phyloP scores from a whole-genome alignment of 768 basidiomycete species.

The Lanmaoa rubissima region DNA sequence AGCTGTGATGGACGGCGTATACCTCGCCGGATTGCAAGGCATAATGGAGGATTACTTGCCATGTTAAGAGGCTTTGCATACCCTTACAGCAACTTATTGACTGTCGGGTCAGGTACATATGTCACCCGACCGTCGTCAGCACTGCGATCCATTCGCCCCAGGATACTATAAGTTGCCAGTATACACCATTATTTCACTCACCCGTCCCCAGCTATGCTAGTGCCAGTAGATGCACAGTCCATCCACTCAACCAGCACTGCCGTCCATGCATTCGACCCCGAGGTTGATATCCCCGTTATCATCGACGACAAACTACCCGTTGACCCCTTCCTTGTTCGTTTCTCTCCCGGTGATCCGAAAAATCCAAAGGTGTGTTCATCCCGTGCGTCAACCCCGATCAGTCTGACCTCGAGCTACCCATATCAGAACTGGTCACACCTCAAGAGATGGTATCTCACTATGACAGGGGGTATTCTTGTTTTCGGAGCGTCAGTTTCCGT shows the following conservation, averaged over 20 bases:
- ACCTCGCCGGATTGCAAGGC: too few species aligned
- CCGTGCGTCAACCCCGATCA: neutral
- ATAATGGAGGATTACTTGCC: too few species aligned
- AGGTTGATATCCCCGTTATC: constrained; percentile 4
- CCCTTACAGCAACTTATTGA: neutral
- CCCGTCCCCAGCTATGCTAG: constrained; percentile 4
- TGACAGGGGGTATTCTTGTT: constrained; percentile 47
- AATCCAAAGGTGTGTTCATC: constrained; percentile 44
- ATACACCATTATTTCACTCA: neutral
- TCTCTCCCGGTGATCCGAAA: constrained; percentile 37
- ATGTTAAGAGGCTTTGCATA: too few species aligned
- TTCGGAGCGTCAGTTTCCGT: constrained; percentile 48
- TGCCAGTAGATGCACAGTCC: constrained; percentile 13
- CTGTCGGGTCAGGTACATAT: neutral
- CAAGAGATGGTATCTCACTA: constrained; percentile 52
- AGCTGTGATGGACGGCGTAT: too few species aligned
- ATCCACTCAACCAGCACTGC: constrained; percentile 11
- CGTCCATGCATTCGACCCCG: constrained; percentile 15
- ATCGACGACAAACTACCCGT: constrained; percentile 8
- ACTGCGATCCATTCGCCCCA: constrained; percentile 1
- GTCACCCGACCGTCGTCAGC: constrained; percentile 19
- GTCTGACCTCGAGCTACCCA: neutral
- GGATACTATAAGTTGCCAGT: constrained; percentile 10
- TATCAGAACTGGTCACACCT: constrained; percentile 48
- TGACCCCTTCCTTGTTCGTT: constrained; percentile 35